These are phyloP conservation scores for Dissoconium aciculare DNA, from an alignment of 2,329 filamentous ascomycete species.

Conservation along the genomic window DNA sequence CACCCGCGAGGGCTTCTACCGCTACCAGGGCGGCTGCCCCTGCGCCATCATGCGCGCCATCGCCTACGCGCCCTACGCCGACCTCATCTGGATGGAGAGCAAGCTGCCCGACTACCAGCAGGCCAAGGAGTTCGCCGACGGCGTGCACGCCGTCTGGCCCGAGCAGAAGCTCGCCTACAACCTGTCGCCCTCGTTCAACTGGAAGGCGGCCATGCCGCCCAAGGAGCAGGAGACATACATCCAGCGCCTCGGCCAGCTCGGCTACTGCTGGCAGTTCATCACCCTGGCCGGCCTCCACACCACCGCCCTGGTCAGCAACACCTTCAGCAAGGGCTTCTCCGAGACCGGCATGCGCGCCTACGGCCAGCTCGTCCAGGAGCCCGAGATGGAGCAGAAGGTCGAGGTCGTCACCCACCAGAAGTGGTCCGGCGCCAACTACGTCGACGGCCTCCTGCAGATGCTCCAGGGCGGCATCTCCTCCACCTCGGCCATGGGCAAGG, in stretches of 20 bases:
- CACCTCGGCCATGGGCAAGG: conserved; percentile 92
- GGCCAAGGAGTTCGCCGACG: conserved; percentile 82
- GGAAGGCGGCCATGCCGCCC: conserved; percentile 90
- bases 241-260: conserved; percentile 65
- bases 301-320: conserved; percentile 79
- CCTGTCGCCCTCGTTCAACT: conserved; percentile 97
- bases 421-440: conserved; percentile 90
- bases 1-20: conserved; percentile 89
- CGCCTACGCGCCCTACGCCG: conserved; percentile 83
- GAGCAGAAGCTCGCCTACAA: conserved; percentile 98
- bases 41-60: conserved; percentile 84
- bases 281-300: conserved; percentile 95
- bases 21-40: conserved; percentile 78
- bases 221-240: conserved; percentile 97
- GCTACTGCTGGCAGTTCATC: conserved; percentile 99
- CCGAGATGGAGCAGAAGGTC: conserved; percentile 78
- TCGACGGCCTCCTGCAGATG: conserved; percentile 94
- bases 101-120: conserved; percentile 86
- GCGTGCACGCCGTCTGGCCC: conserved; percentile 87
- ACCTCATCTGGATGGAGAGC: conserved; percentile 99
- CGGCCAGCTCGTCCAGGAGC: conserved; percentile 92
- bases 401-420: conserved; percentile 99
- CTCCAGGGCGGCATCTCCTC: conserved; percentile 82
- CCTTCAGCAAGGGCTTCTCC: conserved; percentile 69
- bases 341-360: conserved; percentile 76